Evolutionary conservation across 441 rosid genomes (phyloP).

Genomic region (Brassica hybrid): DNA sequence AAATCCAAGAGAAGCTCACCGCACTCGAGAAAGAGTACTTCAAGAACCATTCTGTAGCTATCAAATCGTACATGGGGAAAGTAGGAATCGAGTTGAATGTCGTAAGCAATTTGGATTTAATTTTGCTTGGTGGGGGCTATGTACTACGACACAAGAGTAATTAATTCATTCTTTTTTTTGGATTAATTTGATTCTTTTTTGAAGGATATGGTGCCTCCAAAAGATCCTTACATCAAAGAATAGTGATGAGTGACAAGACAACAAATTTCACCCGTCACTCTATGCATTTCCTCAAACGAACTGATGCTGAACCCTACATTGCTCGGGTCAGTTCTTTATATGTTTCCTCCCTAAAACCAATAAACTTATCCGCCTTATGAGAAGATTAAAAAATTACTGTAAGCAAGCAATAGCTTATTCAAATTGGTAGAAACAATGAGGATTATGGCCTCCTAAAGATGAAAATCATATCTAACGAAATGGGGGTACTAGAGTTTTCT

Average conservation of each 20-base stretch:
- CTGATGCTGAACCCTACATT: conserved; percentile 87
- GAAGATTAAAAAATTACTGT: conserved; percentile 6
- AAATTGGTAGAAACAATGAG: not conserved
- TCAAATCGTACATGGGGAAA: conserved; percentile 75
- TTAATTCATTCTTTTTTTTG: not conserved
- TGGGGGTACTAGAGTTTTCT: not conserved
- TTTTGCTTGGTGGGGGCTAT: not conserved
- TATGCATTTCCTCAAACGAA: no score
- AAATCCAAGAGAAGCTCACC: conserved; percentile 73
- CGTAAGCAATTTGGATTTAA: conserved; percentile 45
- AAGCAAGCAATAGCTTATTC: not conserved
- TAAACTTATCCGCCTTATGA: conserved; percentile 2
- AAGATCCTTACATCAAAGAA: conserved; percentile 87
- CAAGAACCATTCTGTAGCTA: conserved; percentile 65
- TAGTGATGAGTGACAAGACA: conserved; percentile 67
- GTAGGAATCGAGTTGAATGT: conserved; percentile 81
- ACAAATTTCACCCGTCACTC: conserved; percentile 78
- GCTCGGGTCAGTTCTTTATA: conserved; percentile 59
- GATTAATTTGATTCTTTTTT: conserved; percentile 18
- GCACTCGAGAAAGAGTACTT: conserved; percentile 69
- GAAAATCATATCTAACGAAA: not conserved
- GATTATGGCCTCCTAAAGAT: not conserved
- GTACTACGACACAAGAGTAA: not conserved
- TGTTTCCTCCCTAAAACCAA: not conserved
- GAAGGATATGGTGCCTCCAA: conserved; percentile 97